Base-by-base conservation (phyloP, 768 basidiomycete genomes). In the Artomyces pyxidatus region DNA sequence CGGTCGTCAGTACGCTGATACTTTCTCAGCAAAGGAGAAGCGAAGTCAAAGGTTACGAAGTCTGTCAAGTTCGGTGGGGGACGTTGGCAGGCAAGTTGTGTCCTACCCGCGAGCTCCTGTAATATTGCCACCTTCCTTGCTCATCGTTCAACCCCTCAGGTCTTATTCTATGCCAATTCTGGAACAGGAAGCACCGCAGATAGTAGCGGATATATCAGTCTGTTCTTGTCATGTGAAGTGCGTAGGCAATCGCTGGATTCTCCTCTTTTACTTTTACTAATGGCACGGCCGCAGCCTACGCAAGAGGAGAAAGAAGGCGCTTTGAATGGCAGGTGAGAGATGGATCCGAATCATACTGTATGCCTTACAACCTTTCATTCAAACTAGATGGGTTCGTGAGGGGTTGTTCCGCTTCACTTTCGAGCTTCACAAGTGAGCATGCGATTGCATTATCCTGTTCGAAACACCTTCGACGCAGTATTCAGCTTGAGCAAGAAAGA, bases 381-480 rank as follows among this genome's bases (percentile, higher is more conserved):
- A n/a, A 17, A 25, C 35, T 30, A 90, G 85, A 68, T 93, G 89
- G 89, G 65, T 76, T n/a, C 77, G 90, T 14, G 85, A 89, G 49
- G 89, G 89, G 1, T 67, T 84, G n/a, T 92, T 79, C 68, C 88
- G 82, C 59, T 93, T 92, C 63, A 80, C 76, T 51, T 91, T 93
- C 57, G 89, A 91, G 60, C 69, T 92, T 56, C 77, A 79, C 59
- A 85, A 78, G 87, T 82, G 55, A 55, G 61, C 19, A 17, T n/a
- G n/a, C n/a, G n/a, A n/a, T n/a, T n/a, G n/a, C n/a, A n/a, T n/a
- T n/a, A n/a, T n/a, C n/a, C n/a, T n/a, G n/a, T n/a, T n/a, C n/a
- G n/a, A n/a, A n/a, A n/a, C n/a, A n/a, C n/a, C n/a, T n/a, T n/a
- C n/a, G n/a, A n/a, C n/a, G n/a, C n/a, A n/a, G n/a, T n/a, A n/a